Evolutionary conservation across 177 flowering plant genomes (phyloP), one percentile per base, ranked within the genome.

Genomic region (Vitis hybrid): DNA sequence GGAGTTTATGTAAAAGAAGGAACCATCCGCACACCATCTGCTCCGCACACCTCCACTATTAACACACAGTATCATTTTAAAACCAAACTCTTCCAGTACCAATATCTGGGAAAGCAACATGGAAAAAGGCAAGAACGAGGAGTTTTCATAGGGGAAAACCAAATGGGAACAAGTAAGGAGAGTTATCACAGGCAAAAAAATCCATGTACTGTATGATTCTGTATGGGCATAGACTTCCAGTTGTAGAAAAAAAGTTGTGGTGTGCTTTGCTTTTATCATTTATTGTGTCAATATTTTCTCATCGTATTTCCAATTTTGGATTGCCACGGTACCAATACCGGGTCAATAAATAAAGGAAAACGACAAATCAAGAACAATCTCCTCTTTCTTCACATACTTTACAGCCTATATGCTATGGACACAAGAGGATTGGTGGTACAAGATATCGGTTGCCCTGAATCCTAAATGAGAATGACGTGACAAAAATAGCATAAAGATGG

Each of bases 401-500:
- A 55, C 58, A 14, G 15, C 19, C 58, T 13, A 55, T 55, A 13
- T 17, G 8, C 17, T 1, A 55, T 55, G 7, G 58, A 14, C 17
- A 55, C 58, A 55, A 17, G 17, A 14, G 58, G 17, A 14, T 6
- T 15, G n/a, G 18, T 15, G 17, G n/a, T 14, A 55, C 17, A 55
- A 15, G 7, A 33, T 33, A 10, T 14, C 14, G 15, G 15, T 44
- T 6, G 20, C 44, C 44, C 51, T 14, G 17, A 38, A 62, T 17
- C 38, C 9, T 4, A 33, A 10, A 2, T 15, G 44, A 31, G 2
- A 31, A 31, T 62, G 44, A 12, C 44, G 15, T 31, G 44, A 14
- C n/a, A 33, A 31, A 15, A 62, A 62, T 2, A 9, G 65, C 65
- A 62, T 38, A 33, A 62, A 62, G 51, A 62, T 62, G 7, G 18